Percentiles rank a stretch among this genome's conserved stretches.
Conservation (phyloP, 2,329 filamentous ascomycete genomes). For the Sclerotinia spermophila region DNA sequence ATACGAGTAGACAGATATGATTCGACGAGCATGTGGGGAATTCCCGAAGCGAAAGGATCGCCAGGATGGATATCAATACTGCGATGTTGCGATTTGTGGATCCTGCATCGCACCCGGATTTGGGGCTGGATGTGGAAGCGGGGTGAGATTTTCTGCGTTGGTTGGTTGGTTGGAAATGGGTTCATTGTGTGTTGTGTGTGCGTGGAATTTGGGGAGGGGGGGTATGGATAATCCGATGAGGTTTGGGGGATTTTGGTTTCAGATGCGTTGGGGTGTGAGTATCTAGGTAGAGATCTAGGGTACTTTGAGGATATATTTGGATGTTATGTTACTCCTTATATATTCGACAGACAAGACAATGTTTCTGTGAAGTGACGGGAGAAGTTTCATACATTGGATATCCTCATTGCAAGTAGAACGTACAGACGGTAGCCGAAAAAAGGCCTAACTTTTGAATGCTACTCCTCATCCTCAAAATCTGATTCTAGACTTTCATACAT, state of each 20-base stretch:
- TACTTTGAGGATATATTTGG: not conserved
- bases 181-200: not conserved
- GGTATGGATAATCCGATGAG: too few relatives aligned
- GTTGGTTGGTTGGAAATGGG: not conserved
- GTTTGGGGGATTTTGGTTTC: not conserved
- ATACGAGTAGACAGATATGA: not conserved
- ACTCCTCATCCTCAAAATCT: not conserved
- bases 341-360: not conserved
- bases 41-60: not conserved
- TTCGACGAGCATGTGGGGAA: not conserved
- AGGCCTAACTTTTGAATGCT: not conserved
- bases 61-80: not conserved
- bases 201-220: not conserved
- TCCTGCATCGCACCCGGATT: not conserved
- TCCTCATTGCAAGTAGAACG: not conserved
- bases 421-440: not conserved
- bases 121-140: not conserved
- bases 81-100: not conserved
- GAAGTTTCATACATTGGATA: not conserved
- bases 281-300: not conserved
- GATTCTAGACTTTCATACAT: not conserved
- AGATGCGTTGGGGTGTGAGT: not conserved
- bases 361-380: not conserved
- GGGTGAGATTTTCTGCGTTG: not conserved
- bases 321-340: not conserved